A percentile compares a stretch with the other conserved stretches of the same genome.
Evolutionary conservation across 441 rosid species (phyloP).

Genomic region (Eutrema salsugineum): DNA sequence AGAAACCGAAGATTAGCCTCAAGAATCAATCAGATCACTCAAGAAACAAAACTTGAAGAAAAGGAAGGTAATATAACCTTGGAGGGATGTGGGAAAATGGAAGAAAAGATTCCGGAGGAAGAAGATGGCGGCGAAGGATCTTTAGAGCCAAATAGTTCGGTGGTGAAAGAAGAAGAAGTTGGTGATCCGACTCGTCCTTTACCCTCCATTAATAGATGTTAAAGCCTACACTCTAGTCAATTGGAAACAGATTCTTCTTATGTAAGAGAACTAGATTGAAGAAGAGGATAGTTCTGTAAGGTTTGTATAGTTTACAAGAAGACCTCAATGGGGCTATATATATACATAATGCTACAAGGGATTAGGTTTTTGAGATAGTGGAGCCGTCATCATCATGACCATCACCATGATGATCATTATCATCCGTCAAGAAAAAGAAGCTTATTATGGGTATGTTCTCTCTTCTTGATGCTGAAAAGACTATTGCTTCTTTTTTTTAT

Average conservation of each 20-base stretch:
- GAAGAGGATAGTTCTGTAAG: slow-evolving; percentile 25
- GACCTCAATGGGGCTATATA: slow-evolving; percentile 27
- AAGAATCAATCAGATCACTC: slow-evolving; percentile 1
- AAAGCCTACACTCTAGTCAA: not conserved
- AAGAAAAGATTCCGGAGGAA: slow-evolving; percentile 55
- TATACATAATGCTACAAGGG: slow-evolving; percentile 29
- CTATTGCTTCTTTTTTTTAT: slow-evolving; percentile 13
- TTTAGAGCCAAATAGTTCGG: slow-evolving; percentile 76
- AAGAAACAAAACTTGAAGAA: not conserved
- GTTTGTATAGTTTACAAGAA: slow-evolving; percentile 13
- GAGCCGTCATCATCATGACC: slow-evolving; percentile 21
- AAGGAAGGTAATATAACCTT: slow-evolving; percentile 36
- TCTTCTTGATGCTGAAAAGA: slow-evolving; percentile 31
- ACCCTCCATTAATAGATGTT: slow-evolving; percentile 41
- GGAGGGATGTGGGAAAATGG: slow-evolving; percentile 71
- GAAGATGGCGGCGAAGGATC: slow-evolving; percentile 48
- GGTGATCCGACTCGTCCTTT: slow-evolving; percentile 50
- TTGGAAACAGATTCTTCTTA: slow-evolving; percentile 1
- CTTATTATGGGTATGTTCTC: slow-evolving; percentile 24
- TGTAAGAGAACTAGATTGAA: slow-evolving; percentile 1
- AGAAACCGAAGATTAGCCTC: not conserved
- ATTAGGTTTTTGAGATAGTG: slow-evolving; percentile 19
- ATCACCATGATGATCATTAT: not conserved
- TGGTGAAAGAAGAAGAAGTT: slow-evolving; percentile 54
- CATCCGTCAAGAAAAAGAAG: slow-evolving; percentile 10